Evolutionary conservation across 2,329 filamentous ascomycete genomes (phyloP).

Genomic region (Fusarium lateritium): DNA sequence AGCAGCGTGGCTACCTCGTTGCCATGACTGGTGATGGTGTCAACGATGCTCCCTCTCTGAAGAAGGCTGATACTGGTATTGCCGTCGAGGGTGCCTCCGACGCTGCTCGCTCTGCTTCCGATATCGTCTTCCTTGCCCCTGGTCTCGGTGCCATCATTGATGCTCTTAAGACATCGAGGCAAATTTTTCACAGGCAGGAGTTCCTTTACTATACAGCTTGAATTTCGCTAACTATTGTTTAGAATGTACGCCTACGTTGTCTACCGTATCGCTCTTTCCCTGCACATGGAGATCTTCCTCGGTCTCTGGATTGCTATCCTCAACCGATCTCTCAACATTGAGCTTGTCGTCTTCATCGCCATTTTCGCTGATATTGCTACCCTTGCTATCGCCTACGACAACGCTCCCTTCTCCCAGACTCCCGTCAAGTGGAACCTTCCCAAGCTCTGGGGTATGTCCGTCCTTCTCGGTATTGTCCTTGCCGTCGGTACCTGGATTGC

Average conservation of each 20-base stretch:
- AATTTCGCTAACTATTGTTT: background rate
- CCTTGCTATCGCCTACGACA: conserved; percentile 93
- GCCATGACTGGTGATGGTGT: conserved; percentile 98
- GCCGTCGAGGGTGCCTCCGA: conserved; percentile 94
- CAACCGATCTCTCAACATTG: conserved; percentile 86
- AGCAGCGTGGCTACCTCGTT: conserved; percentile 93
- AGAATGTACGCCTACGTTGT: conserved; percentile 96
- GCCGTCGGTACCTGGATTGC: conserved; percentile 91
- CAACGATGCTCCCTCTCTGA: conserved; percentile 92
- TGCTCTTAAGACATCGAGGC: conserved; percentile 90
- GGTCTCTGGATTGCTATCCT: conserved; percentile 93
- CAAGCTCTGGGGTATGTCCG: conserved; percentile 93
- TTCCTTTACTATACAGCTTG: background rate
- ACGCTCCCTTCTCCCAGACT: conserved; percentile 86
- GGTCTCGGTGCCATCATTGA: conserved; percentile 94
- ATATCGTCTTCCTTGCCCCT: conserved; percentile 94
- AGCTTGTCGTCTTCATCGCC: conserved; percentile 91
- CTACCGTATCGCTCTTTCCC: conserved; percentile 92
- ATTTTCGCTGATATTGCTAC: conserved; percentile 96
- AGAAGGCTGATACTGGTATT: conserved; percentile 97
- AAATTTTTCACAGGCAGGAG: conserved; percentile 85
- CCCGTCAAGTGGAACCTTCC: conserved; percentile 97
- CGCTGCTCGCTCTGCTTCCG: conserved; percentile 89
- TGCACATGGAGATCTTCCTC: conserved; percentile 92
- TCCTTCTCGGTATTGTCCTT: conserved; percentile 85